These are phyloP conservation scores for Nannizzia gypsea DNA, from an alignment of 2,329 filamentous ascomycete species.

Conservation along the genomic window DNA sequence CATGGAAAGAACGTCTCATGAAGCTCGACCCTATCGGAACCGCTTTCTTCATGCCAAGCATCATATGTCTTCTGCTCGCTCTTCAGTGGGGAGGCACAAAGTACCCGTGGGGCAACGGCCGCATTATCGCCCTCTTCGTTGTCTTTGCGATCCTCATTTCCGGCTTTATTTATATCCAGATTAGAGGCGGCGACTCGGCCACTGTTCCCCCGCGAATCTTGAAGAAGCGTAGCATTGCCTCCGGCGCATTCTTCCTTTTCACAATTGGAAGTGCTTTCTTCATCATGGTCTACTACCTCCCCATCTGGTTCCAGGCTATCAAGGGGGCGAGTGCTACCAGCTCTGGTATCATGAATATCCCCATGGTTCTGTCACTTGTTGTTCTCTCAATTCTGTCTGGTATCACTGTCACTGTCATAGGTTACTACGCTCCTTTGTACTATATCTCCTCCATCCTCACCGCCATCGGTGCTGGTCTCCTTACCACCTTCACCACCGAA, in stretches of 20 bases:
- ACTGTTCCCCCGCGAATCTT: conserved; percentile 23
- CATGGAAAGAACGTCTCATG: conserved; percentile 17
- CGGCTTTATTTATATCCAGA: conserved; percentile 29
- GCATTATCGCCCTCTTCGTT: neutral
- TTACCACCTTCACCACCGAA: conserved; percentile 20
- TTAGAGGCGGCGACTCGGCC: conserved; percentile 18
- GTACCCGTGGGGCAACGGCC: conserved; percentile 34
- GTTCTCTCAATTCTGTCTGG: conserved; percentile 16
- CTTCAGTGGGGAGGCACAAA: conserved; percentile 38
- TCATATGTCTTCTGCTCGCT: conserved; percentile 39
- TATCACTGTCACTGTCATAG: conserved; percentile 9
- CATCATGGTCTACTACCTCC: conserved; percentile 18
- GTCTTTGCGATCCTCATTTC: conserved; percentile 28
- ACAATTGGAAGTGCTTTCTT: conserved; percentile 8
- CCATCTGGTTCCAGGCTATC: conserved; percentile 34
- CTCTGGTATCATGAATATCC: conserved; percentile 25
- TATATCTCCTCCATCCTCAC: conserved; percentile 16
- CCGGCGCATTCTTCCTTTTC: conserved; percentile 8
- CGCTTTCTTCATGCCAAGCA: conserved; percentile 33
- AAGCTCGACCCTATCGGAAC: conserved; percentile 35
- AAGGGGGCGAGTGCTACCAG: conserved; percentile 30
- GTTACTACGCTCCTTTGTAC: conserved; percentile 19
- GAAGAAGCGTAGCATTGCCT: conserved; percentile 10
- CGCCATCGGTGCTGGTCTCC: conserved; percentile 21
- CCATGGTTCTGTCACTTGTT: conserved; percentile 27